phyloP scores from a whole-genome alignment of 352 stramenopile species.

The Globisporangium polare region DNA sequence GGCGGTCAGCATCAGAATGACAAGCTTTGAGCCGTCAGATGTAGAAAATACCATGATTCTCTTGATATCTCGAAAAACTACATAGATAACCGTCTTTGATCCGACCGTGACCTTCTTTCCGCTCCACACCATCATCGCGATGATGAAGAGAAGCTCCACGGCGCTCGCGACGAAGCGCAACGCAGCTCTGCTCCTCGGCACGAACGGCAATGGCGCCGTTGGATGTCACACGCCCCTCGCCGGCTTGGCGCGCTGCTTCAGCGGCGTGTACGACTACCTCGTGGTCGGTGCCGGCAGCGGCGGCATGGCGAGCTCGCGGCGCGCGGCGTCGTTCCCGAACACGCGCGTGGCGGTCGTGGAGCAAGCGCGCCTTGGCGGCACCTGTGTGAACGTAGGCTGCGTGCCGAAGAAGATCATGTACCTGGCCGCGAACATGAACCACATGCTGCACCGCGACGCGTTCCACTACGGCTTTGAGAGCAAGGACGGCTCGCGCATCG shows the following conservation, averaged over 20 bases:
- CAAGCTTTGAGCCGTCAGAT: too few species aligned
- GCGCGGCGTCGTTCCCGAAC: constrained; percentile 73
- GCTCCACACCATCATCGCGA: background rate
- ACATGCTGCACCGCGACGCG: constrained; percentile 50
- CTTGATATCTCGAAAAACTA: background rate
- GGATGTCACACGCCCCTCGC: background rate
- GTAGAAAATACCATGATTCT: too few species aligned
- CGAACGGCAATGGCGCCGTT: background rate
- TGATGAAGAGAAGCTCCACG: background rate
- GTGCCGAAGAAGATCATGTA: constrained; percentile 99
- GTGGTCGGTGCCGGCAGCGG: constrained; percentile 91
- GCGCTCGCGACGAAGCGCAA: background rate
- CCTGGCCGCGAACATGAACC: constrained; percentile 59
- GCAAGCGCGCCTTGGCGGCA: constrained; percentile 88
- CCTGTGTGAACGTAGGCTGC: constrained; percentile 99
- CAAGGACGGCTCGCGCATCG: constrained; percentile 30
- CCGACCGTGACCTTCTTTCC: background rate
- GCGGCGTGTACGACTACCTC: constrained; percentile 76
- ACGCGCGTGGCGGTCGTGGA: constrained; percentile 97
- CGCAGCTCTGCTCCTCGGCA: background rate
- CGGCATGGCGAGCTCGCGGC: constrained; percentile 91
- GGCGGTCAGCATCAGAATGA: too few species aligned
- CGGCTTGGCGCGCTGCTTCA: constrained; percentile 9
- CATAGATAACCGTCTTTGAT: background rate
- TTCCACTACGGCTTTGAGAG: constrained; percentile 60